Conservation (phyloP, 345 rosid species). For the Euphorbia pulcherrima region DNA sequence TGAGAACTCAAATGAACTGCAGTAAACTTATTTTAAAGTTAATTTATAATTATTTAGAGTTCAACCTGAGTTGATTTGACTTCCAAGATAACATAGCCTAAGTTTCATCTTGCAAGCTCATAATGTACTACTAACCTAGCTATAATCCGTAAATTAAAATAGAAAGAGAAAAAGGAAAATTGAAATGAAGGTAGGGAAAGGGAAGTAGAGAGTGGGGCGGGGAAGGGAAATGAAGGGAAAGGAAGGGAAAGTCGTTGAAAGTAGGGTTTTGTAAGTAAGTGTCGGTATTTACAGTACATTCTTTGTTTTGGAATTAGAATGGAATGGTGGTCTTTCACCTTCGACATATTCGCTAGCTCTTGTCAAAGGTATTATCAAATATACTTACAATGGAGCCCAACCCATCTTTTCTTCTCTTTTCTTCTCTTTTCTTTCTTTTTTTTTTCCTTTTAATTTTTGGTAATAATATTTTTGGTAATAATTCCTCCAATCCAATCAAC, state of each 20-base stretch:
- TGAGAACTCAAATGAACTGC: too few species aligned
- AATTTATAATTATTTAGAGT: too few species aligned
- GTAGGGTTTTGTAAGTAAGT: constrained; percentile 12
- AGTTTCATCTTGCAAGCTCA: too few species aligned
- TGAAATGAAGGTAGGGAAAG: background rate
- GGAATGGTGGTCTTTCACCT: constrained; percentile 13
- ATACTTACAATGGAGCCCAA: background rate
- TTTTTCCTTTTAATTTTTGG: too few species aligned
- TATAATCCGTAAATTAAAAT: too few species aligned
- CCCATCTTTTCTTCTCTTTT: background rate
- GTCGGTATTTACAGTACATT: constrained; percentile 13
- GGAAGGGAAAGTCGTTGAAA: background rate
- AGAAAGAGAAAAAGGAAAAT: background rate
- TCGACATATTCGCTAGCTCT: constrained; percentile 19
- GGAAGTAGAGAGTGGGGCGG: background rate
- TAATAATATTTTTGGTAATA: too few species aligned
- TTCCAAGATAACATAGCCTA: too few species aligned
- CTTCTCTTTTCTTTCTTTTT: background rate
- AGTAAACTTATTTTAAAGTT: too few species aligned
- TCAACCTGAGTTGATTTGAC: too few species aligned
- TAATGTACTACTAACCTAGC: too few species aligned
- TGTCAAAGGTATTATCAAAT: constrained; percentile 11
- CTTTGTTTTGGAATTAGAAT: background rate
- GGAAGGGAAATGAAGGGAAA: background rate
- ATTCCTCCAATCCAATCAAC: background rate